Evolutionary conservation across 441 rosid genomes (phyloP), one percentile per base, ranked within the genome.

Genomic region (Codiaeum variegatum): DNA sequence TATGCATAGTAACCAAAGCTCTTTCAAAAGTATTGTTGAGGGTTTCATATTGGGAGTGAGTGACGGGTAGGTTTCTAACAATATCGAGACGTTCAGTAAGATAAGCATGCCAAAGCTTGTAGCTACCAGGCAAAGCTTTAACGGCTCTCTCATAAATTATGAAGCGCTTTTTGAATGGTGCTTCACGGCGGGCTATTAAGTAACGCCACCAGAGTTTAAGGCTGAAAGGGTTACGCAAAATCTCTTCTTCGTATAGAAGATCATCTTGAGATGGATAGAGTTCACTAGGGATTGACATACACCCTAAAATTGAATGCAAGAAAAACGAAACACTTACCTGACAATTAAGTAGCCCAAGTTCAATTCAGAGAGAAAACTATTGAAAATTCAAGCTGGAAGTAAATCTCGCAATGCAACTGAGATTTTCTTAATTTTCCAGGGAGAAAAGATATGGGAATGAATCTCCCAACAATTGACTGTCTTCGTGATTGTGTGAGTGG

Each of bases 171-270:
- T 78, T 83, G 74, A 90, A 88, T 0, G 94, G 92, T 29, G 91
- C 76, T 0, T 86, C 94, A 6, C 94, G 79, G 62, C 88, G 85
- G 0, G 98, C 96, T 5, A 88, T 82, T 31, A 94, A 49, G 74
- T 92, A 94, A 4, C 99, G 88, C 99, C 99, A 92, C 99, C 99
- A 92, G 0, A 91, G 90, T 81, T 91, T 91, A 12, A 92, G 80
- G 76, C 92, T 86, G 60, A 91, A 91, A 0, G 96, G 94, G 67
- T 92, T 92, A 2, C 98, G 83, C 52, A 94, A 58, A 4, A 92
- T 80, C 85, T 94, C 98, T 51, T 94, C 98, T 70, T 94, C 97
- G 58, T 88, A 92, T 4, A 83, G 71, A n/a, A 92, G 93, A 66
- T 94, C 97, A 19, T 90, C 96, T 40, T 88, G 81, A 18, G 97